phyloP scores from a whole-genome alignment of 2,329 filamentous ascomycete species.

The Westerdykella sp. region DNA sequence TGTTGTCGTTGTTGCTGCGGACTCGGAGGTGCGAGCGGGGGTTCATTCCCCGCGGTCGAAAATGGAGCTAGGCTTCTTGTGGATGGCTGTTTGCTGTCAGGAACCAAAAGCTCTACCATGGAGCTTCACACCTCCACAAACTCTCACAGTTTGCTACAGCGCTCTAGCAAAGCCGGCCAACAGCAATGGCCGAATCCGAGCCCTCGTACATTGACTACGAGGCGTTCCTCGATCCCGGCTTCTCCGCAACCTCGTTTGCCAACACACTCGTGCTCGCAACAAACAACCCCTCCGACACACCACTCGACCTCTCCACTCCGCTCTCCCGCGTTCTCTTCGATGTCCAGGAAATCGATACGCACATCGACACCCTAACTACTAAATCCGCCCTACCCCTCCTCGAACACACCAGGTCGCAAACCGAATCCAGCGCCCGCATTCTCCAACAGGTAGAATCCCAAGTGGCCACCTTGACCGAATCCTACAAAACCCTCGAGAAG shows the following conservation, averaged over 20 bases:
- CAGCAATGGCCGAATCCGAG: constrained; percentile 41
- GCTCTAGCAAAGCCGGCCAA: not conserved
- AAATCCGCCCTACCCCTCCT: constrained; percentile 75
- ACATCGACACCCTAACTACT: constrained; percentile 85
- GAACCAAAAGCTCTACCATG: not conserved
- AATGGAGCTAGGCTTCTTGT: too few relatives aligned
- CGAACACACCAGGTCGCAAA: constrained; percentile 68
- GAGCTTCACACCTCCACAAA: not conserved
- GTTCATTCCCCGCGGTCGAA: not conserved
- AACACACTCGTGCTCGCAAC: constrained; percentile 83
- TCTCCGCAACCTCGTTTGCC: constrained; percentile 76
- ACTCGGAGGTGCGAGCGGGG: not conserved
- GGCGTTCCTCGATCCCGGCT: constrained; percentile 75
- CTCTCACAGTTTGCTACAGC: not conserved
- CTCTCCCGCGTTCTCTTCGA: constrained; percentile 93
- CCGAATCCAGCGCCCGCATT: constrained; percentile 64
- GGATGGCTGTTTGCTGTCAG: not conserved
- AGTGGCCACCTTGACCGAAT: constrained; percentile 71
- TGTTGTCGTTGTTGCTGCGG: not conserved
- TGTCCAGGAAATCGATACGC: constrained; percentile 91
- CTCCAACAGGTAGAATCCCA: constrained; percentile 73
- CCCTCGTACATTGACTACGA: constrained; percentile 95
- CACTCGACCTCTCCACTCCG: constrained; percentile 88
- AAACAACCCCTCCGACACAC: constrained; percentile 85
- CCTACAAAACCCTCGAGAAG: constrained; percentile 76